phyloP scores from a whole-genome alignment of 2,329 filamentous ascomycete species.

The Diplodia mutila region DNA sequence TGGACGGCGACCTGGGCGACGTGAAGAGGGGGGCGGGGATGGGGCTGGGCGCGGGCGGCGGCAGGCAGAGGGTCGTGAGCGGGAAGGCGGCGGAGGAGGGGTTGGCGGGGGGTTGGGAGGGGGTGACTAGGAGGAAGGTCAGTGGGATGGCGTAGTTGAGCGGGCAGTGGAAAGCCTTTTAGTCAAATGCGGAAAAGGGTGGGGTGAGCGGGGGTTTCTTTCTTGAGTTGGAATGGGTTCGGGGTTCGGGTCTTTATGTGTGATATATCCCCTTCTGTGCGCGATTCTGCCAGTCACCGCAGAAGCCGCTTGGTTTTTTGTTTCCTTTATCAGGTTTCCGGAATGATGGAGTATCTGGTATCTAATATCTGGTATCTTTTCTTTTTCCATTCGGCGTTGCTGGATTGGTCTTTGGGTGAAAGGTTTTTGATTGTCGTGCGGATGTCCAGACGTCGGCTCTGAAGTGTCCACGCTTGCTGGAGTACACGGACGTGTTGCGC shows the following conservation, averaged over 20 bases:
- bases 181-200: not conserved
- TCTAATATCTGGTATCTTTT: not conserved
- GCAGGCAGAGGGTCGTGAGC: slow-evolving; percentile 62
- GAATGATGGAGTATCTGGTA: not conserved
- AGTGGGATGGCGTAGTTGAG: slow-evolving; percentile 38
- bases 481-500: not conserved
- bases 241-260: not conserved
- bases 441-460: not conserved
- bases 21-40: slow-evolving; percentile 32
- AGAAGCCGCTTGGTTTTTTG: not conserved
- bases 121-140: slow-evolving; percentile 45
- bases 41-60: slow-evolving; percentile 10
- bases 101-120: slow-evolving; percentile 44
- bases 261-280: not conserved
- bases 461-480: not conserved
- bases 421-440: not conserved
- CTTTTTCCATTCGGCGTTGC: not conserved
- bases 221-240: not conserved
- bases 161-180: not conserved
- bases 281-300: not conserved
- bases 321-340: not conserved
- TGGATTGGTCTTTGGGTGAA: not conserved
- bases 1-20: slow-evolving; percentile 43
- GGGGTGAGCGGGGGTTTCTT: not conserved
- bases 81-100: slow-evolving; percentile 77